These are phyloP conservation scores for Trichoderma sp. DNA, from an alignment of 2,329 filamentous ascomycete species.

Conservation along the genomic window DNA sequence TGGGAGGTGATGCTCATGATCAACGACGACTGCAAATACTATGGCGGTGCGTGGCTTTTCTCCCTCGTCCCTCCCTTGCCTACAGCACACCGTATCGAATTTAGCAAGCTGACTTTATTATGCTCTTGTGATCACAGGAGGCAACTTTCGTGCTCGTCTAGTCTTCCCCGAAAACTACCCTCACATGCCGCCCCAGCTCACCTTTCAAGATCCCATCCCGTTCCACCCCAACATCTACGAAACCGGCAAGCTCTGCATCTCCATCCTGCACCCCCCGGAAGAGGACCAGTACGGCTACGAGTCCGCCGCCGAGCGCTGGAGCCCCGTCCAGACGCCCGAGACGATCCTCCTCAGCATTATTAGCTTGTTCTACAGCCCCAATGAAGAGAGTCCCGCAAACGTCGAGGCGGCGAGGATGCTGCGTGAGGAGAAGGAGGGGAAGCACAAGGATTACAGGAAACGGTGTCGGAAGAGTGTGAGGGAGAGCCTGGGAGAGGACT, in stretches of 20 bases:
- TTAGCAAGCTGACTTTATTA: background rate
- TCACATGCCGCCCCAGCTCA: constrained; percentile 82
- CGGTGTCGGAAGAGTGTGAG: constrained; percentile 76
- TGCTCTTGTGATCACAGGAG: constrained; percentile 57
- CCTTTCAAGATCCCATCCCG: constrained; percentile 77
- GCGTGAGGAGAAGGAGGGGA: constrained; percentile 70
- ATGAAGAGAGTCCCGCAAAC: constrained; percentile 94
- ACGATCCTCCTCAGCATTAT: constrained; percentile 92
- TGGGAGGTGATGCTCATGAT: constrained; percentile 99
- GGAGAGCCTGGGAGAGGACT: constrained; percentile 77
- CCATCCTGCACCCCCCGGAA: constrained; percentile 91
- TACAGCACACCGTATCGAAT: background rate
- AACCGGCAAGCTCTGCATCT: constrained; percentile 89
- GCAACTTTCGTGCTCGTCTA: constrained; percentile 85
- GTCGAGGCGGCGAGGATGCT: constrained; percentile 88
- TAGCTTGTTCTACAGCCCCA: constrained; percentile 87
- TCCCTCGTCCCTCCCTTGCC: background rate
- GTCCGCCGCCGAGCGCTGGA: constrained; percentile 86
- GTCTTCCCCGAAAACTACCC: constrained; percentile 86
- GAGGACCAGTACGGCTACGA: constrained; percentile 96
- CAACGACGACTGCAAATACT: constrained; percentile 88
- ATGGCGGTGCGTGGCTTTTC: constrained; percentile 68
- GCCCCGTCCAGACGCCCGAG: constrained; percentile 90
- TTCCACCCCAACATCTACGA: constrained; percentile 96
- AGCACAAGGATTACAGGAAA: constrained; percentile 72